Base-by-base conservation (phyloP, 768 basidiomycete genomes). In the Symmetrospora coprosmae region DNA sequence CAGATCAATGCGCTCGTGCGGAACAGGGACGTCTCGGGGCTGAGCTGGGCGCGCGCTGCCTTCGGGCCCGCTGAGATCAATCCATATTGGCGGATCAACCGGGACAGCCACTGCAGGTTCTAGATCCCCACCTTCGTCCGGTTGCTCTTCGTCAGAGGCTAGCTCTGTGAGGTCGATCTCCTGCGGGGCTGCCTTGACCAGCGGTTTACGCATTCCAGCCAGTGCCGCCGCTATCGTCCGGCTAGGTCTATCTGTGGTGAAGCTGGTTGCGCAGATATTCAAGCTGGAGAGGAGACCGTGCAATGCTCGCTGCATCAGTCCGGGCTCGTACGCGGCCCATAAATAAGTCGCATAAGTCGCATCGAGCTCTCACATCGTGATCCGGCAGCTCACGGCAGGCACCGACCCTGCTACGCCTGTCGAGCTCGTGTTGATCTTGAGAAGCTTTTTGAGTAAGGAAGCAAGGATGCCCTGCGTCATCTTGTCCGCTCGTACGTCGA, bases 221-320 rank as follows among this genome's bases (percentile, higher is more conserved):
- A 58, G 19, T 9, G 43, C 43, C 25, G n/a, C 37, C 13, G 28
- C n/a, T 23, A 58, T 19, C 8, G 55, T 58, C 19, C 19, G 39
- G 31, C 46, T 31, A 16, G 55, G 55, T 23, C 43, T 27, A 4
- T 21, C 27, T n/a, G 40, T 58, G 11, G 55, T 34, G 31, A 58
- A 58, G 27, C 46, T 58, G 23, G 55, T 58, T 6, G 55, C 55
- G 23, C 55, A 43, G 6, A 58, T 34, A 25, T 58, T 58, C 4
- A 58, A 11, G 11, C 55, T 58, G 31, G n/a, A 9, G 14, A 6
- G 27, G 8, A 16, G 35, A n/a, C n/a, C n/a, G n/a, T n/a, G n/a
- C n/a, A n/a, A n/a, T n/a, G n/a, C n/a, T n/a, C n/a, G n/a, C n/a
- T n/a, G n/a, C n/a, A 23, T 43, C 43, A 58, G 41, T 14, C 27